Evolutionary conservation across 495 filamentous ascomycete genomes (phyloP).

Genomic region (Cercophora samala): DNA sequence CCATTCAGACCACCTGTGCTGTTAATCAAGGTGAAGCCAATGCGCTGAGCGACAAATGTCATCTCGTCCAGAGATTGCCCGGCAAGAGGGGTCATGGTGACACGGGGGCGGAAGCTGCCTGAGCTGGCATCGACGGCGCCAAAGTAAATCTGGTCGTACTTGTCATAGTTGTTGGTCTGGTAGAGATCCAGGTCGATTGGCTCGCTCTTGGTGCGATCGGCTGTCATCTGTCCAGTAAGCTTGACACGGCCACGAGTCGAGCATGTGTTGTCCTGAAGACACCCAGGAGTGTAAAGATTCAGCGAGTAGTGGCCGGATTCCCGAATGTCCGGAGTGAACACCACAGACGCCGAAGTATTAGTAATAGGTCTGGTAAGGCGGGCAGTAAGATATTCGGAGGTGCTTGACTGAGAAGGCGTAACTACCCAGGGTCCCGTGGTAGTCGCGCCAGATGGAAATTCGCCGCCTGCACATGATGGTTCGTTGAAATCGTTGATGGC

Average conservation of each 20-base stretch:
- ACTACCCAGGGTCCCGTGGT: constrained; percentile 70
- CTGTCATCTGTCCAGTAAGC: constrained; percentile 67
- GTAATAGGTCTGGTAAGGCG: constrained; percentile 51
- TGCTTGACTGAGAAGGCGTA: constrained; percentile 57
- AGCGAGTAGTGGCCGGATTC: constrained; percentile 88
- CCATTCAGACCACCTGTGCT: constrained; percentile 78
- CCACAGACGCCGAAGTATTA: constrained; percentile 59
- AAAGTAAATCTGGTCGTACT: constrained; percentile 86
- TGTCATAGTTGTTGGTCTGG: constrained; percentile 92
- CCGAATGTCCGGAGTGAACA: constrained; percentile 82
- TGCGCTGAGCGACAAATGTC: constrained; percentile 79
- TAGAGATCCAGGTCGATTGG: constrained; percentile 56
- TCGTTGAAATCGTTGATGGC: constrained; percentile 87
- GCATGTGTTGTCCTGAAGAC: constrained; percentile 74
- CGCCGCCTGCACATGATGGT: constrained; percentile 68
- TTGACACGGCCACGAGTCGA: constrained; percentile 69
- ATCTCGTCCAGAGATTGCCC: constrained; percentile 61
- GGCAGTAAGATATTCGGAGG: constrained; percentile 73
- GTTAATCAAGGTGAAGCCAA: constrained; percentile 70
- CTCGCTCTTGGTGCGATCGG: constrained; percentile 42
- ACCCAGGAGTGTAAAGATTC: constrained; percentile 87
- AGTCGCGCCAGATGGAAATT: constrained; percentile 61
- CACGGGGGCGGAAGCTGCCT: constrained; percentile 69
- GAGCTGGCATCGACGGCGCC: constrained; percentile 77
- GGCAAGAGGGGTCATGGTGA: constrained; percentile 69